Conservation (phyloP, 2,329 filamentous ascomycete genomes). For the Sporothrix dimorphospora region DNA sequence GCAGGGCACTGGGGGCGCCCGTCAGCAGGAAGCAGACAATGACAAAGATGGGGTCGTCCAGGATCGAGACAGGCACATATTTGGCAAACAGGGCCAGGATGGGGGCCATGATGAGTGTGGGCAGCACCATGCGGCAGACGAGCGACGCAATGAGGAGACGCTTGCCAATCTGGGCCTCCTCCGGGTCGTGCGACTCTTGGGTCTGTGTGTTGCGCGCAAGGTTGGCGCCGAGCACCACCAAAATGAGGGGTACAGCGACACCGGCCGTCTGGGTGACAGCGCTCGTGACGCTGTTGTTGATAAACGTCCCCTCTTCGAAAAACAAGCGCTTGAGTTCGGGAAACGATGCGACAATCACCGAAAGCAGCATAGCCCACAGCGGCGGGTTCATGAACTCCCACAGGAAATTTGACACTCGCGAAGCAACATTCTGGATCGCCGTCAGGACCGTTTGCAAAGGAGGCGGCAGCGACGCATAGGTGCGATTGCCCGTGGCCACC, state of each 20-base stretch:
- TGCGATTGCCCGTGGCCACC: slow-evolving; percentile 32
- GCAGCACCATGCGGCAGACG: slow-evolving; percentile 87
- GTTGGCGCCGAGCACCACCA: slow-evolving; percentile 94
- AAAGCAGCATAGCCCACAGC: slow-evolving; percentile 92
- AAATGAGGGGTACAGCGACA: slow-evolving; percentile 91
- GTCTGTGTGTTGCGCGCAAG: slow-evolving; percentile 88
- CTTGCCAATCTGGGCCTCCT: slow-evolving; percentile 69
- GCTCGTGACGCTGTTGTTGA: slow-evolving; percentile 89
- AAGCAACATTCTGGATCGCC: slow-evolving; percentile 42
- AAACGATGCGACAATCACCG: slow-evolving; percentile 88
- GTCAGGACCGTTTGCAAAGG: slow-evolving; percentile 46
- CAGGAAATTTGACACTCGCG: slow-evolving; percentile 63
- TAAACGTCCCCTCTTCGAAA: slow-evolving; percentile 84
- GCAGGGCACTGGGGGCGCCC: slow-evolving; percentile 88
- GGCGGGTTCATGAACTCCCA: slow-evolving; percentile 99
- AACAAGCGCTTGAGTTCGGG: slow-evolving; percentile 81
- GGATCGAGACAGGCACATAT: slow-evolving; percentile 86
- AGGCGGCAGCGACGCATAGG: slow-evolving; percentile 47
- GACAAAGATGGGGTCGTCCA: slow-evolving; percentile 97
- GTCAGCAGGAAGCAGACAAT: slow-evolving; percentile 97
- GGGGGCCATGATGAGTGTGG: slow-evolving; percentile 89
- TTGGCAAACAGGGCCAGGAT: slow-evolving; percentile 85
- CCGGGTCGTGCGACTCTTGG: slow-evolving; percentile 65
- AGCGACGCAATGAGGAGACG: slow-evolving; percentile 85
- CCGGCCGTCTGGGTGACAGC: slow-evolving; percentile 83